Conservation (phyloP, 768 basidiomycete genomes). For the Megacollybia marginata region DNA sequence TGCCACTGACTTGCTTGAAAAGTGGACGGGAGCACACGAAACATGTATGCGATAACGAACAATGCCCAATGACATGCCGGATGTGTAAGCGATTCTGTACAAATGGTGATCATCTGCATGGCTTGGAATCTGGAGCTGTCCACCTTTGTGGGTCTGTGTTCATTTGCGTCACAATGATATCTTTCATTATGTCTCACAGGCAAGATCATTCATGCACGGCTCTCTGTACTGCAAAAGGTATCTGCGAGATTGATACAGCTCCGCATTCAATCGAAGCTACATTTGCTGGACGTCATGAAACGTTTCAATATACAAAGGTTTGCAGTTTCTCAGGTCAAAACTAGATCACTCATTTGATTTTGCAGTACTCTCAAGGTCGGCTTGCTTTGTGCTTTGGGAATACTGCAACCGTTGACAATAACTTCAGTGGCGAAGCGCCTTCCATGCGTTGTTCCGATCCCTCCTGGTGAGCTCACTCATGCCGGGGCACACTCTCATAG, state of each 20-base stretch:
- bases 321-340: not conserved
- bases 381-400: not conserved
- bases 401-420: too few species aligned
- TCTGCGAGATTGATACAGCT: constrained; percentile 53
- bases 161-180: not conserved
- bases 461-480: constrained; percentile 34
- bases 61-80: constrained; percentile 47
- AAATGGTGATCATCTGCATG: constrained; percentile 44
- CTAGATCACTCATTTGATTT: too few species aligned
- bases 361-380: constrained; percentile 53
- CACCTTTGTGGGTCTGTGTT: constrained; percentile 52
- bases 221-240: constrained; percentile 36
- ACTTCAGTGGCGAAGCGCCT: constrained; percentile 41
- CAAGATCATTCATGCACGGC: constrained; percentile 44
- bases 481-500: constrained; percentile 42
- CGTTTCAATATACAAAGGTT: constrained; percentile 61
- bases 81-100: constrained; percentile 50
- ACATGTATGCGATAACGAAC: constrained; percentile 43
- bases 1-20: not conserved
- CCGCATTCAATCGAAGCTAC: constrained; percentile 57
- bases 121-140: constrained; percentile 25
- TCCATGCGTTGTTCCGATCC: constrained; percentile 40
- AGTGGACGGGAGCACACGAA: constrained; percentile 38
- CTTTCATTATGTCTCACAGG: constrained; percentile 18
- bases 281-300: constrained; percentile 52